phyloP scores from a whole-genome alignment of 148 eudicot genomes.

The Camellia sinensis region DNA sequence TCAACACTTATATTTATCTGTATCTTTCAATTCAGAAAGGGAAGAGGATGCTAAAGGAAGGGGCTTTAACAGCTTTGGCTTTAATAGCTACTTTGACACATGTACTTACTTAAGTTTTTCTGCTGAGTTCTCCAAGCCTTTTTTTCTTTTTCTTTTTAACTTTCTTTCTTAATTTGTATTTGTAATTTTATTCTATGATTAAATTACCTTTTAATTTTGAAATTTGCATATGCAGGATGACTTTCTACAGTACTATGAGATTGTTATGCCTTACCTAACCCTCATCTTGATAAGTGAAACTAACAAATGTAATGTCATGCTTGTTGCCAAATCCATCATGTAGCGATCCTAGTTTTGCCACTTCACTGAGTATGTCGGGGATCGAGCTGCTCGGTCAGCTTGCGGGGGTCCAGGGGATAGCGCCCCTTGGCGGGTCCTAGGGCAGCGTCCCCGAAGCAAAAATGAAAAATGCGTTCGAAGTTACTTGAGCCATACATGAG shows the following conservation, averaged over 20 bases:
- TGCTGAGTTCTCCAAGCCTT: not conserved
- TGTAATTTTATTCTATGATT: not conserved
- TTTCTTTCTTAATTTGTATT: no score
- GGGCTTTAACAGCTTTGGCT: constrained; percentile 49
- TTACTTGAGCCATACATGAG: no score
- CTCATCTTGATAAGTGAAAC: constrained; percentile 38
- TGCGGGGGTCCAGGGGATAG: no score
- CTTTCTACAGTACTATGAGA: constrained; percentile 44
- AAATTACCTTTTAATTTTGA: not conserved
- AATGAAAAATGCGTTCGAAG: no score
- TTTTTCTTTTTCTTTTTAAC: not conserved
- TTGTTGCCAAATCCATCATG: constrained; percentile 38
- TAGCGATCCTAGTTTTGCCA: no score
- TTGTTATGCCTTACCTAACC: constrained; percentile 48
- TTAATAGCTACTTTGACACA: constrained; percentile 50
- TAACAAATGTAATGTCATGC: constrained; percentile 41
- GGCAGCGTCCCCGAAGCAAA: no score
- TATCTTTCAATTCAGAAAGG: constrained; percentile 34
- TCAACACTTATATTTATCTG: not conserved
- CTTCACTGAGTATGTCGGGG: no score
- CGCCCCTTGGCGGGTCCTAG: no score
- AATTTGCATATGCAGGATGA: constrained; percentile 34
- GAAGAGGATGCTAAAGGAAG: constrained; percentile 51
- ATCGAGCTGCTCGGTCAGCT: no score
- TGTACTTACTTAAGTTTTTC: constrained; percentile 18